Evolutionary conservation across 2,329 filamentous ascomycete species (phyloP).

Genomic region (Cercospora sp.): DNA sequence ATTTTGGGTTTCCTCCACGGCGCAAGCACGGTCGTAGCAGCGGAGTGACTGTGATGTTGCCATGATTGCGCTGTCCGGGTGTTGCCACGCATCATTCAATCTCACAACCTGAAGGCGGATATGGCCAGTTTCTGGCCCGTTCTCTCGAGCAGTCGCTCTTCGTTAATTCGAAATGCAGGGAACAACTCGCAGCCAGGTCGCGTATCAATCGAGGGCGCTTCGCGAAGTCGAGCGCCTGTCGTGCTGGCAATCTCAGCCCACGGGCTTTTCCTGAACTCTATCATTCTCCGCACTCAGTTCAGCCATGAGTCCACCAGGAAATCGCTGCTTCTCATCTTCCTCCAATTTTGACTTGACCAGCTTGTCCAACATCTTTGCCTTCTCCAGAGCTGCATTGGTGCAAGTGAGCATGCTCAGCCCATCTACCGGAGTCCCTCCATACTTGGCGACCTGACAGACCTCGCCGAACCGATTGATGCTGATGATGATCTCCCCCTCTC

Average conservation of each 20-base stretch:
- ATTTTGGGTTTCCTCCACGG: background rate
- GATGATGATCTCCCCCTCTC: slow-evolving; percentile 73
- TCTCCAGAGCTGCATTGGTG: slow-evolving; percentile 70
- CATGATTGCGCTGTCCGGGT: too few species aligned
- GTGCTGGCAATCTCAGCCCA: background rate
- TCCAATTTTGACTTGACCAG: slow-evolving; percentile 72
- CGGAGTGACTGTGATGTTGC: too few species aligned
- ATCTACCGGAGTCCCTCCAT: slow-evolving; percentile 80
- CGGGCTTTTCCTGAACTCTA: slow-evolving; percentile 23
- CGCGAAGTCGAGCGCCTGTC: background rate
- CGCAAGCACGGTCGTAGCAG: background rate
- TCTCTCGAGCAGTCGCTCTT: background rate
- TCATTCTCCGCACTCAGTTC: slow-evolving; percentile 85
- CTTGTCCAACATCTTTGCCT: slow-evolving; percentile 76
- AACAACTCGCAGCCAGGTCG: background rate
- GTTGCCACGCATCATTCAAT: background rate
- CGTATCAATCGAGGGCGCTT: background rate
- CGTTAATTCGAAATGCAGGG: background rate
- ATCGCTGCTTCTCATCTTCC: slow-evolving; percentile 74
- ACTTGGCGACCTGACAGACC: slow-evolving; percentile 87
- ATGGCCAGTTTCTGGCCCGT: background rate
- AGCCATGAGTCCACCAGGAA: slow-evolving; percentile 75
- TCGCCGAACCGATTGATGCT: slow-evolving; percentile 88
- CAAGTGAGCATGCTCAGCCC: slow-evolving; percentile 76
- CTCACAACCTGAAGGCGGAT: background rate